phyloP scores from a whole-genome alignment of 139 green algal genomes.

The Axilococcus clingmanii region DNA sequence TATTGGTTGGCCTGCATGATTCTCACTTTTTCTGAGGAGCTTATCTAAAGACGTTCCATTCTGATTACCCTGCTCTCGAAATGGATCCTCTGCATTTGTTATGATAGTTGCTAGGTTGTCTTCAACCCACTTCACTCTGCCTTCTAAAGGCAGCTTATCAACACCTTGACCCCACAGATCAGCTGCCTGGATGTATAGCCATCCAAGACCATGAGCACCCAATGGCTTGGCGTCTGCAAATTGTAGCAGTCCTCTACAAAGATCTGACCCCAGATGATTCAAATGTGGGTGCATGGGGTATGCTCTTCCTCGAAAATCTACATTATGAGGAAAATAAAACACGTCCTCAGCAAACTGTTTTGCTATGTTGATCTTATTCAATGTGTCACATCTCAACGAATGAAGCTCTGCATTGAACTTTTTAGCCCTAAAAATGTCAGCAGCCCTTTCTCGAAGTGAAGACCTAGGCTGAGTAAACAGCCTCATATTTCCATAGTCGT shows the following conservation, averaged over 20 bases:
- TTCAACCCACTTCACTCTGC: conserved; percentile 46
- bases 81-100: conserved; percentile 28
- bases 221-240: conserved; percentile 67
- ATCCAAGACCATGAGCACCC: conserved; percentile 66
- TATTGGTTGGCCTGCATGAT: conserved; percentile 28
- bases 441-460: conserved; percentile 7
- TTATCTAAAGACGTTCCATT: conserved; percentile 1
- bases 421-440: neutral
- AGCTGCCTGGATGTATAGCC: conserved; percentile 67
- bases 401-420: conserved; percentile 52
- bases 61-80: neutral
- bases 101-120: conserved; percentile 50
- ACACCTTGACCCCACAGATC: conserved; percentile 73
- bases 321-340: conserved; percentile 88
- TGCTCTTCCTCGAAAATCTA: conserved; percentile 91
- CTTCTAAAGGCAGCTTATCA: conserved; percentile 77
- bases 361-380: conserved; percentile 40
- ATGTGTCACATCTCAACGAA: conserved; percentile 46
- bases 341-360: conserved; percentile 35
- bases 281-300: conserved; percentile 94
- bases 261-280: conserved; percentile 87
- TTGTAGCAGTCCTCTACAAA: conserved; percentile 71
- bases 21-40: neutral
- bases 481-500: neutral
- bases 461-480: neutral